phyloP scores from a whole-genome alignment of 108 stramenopile species.

The Fragilaria crotonensis region DNA sequence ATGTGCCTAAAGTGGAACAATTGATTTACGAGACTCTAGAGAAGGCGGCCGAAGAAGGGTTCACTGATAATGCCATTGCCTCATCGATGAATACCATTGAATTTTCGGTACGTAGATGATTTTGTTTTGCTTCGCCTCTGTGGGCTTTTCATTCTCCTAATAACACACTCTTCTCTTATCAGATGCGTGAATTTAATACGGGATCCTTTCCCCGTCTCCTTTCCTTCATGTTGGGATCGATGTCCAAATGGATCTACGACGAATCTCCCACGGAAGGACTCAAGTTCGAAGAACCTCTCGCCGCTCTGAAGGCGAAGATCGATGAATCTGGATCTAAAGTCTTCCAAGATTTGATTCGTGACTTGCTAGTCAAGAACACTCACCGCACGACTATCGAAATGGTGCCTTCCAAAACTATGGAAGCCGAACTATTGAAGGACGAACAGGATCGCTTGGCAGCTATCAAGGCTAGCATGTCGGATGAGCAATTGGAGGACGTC shows the following conservation, averaged over 20 bases:
- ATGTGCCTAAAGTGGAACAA: conserved; percentile 72
- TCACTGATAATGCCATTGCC: conserved; percentile 78
- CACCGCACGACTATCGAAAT: conserved; percentile 92
- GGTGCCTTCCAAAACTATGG: conserved; percentile 82
- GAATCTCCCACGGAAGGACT: conserved; percentile 77
- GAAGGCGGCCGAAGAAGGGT: conserved; percentile 84
- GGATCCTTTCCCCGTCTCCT: conserved; percentile 90
- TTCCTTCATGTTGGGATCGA: conserved; percentile 91
- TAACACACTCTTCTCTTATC: not conserved
- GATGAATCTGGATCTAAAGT: conserved; percentile 64
- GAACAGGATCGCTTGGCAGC: conserved; percentile 71
- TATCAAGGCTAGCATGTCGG: conserved; percentile 76
- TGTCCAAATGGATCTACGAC: conserved; percentile 93
- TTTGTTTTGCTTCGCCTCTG: not conserved
- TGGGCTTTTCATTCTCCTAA: conserved; percentile 1
- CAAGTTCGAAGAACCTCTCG: conserved; percentile 88
- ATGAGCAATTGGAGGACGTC: conserved; percentile 70
- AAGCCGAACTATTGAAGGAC: conserved; percentile 68
- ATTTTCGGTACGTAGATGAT: conserved; percentile 41
- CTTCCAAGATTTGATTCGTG: conserved; percentile 78
- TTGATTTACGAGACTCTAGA: conserved; percentile 74
- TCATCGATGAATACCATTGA: conserved; percentile 94
- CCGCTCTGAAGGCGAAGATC: conserved; percentile 82
- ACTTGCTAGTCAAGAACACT: conserved; percentile 78
- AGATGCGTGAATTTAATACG: conserved; percentile 96